Evolutionary conservation across 2,329 filamentous ascomycete species (phyloP), one percentile per base, ranked within the genome.

Genomic region (Aspergillus sp.): DNA sequence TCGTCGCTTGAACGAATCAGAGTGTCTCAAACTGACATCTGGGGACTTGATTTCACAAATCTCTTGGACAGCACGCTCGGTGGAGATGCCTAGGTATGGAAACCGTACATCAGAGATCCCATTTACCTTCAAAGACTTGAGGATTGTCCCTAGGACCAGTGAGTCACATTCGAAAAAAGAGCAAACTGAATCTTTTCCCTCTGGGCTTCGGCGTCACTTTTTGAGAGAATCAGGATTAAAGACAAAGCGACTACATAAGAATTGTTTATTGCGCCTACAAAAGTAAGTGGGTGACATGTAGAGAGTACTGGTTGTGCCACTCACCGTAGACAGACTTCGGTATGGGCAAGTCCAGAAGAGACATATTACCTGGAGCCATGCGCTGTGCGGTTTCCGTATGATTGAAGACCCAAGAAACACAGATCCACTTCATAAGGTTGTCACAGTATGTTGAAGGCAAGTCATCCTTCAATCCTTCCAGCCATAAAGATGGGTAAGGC

Each of bases 341-440:
- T 13, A 45, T 37, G 27, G 32, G 43, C 19, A 45, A 7, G 12
- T 37, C 17, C 5, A 22, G 12, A 4, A 10, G 9, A 44, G 2
- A 7, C 5, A 45, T 20, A 2, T 45, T 30, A 19, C 2, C 2
- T n/a, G 7, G 20, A 20, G 7, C 17, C 2, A 35, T n/a, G 12
- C 4, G 43, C 23, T 45, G 43, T 15, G 27, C 43, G 13, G 23
- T 22, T 7, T 13, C 13, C 15, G 43, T 45, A 37, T 20, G 13
- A 7, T 32, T 20, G n/a, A 44, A 45, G 7, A 45, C 43, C 43
- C 27, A 45, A 22, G 43, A 45, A 23, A 45, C 7, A 22, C 6
- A 38, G 7, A 37, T 45, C 43, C 43, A 45, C 15, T 33, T 45
- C n/a, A 33, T 3, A 20, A 22, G 15, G 0, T 37, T 15, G 4